These are phyloP conservation scores for Gypsophila paniculata DNA, from an alignment of 179 eudicot genomes.

Conservation along the genomic window DNA sequence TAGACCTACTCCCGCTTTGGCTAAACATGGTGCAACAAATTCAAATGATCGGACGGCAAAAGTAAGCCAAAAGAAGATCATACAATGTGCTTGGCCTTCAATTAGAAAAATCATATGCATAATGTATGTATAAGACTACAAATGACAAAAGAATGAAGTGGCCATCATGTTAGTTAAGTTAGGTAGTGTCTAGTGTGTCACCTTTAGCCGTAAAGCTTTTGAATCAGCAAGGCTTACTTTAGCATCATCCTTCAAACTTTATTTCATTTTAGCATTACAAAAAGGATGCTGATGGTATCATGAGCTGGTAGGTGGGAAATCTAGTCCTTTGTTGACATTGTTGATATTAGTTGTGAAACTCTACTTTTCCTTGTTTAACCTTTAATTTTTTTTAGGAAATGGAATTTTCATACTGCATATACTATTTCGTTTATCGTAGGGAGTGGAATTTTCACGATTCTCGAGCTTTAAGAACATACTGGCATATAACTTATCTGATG, in stretches of 20 bases:
- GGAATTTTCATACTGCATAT: no score
- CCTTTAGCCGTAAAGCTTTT: background rate
- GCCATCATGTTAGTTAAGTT: slow-evolving; percentile 6
- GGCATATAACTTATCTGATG: no score
- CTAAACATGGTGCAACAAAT: no score
- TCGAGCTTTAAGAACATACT: no score
- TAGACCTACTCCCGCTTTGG: background rate
- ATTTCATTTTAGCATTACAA: background rate
- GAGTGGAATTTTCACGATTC: no score
- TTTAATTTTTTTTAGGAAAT: no score
- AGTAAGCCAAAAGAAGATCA: background rate
- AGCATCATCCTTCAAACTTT: background rate
- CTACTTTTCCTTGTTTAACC: no score
- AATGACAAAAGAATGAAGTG: background rate
- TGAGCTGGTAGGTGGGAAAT: background rate
- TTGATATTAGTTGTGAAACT: no score
- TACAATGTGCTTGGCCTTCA: background rate
- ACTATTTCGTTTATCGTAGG: no score
- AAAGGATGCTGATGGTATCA: background rate
- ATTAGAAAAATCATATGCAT: background rate
- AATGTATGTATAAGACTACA: no score
- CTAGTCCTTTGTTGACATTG: no score
- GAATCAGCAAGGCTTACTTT: slow-evolving; percentile 6
- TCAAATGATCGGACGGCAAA: background rate
- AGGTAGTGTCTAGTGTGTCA: background rate